Evolutionary conservation across 2,329 filamentous ascomycete genomes (phyloP).

Genomic region (Blumeria graminis): DNA sequence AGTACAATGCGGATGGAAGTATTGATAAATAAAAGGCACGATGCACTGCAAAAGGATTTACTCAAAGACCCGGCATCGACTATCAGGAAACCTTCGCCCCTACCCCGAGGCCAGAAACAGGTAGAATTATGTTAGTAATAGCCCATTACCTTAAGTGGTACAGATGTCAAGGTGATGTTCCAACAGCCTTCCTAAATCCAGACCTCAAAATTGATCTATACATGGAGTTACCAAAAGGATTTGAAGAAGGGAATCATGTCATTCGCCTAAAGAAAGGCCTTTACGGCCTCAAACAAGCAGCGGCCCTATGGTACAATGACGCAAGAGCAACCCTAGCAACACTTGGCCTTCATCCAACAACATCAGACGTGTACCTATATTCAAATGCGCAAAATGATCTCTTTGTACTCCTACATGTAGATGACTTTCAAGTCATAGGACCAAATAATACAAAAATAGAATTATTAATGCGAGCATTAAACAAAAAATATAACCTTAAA

Average conservation of each 20-base stretch:
- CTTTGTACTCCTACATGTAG: not conserved
- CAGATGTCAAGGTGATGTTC: not conserved
- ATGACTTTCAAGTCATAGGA: not conserved
- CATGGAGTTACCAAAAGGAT: not conserved
- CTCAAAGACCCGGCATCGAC: not conserved
- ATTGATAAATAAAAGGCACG: not conserved
- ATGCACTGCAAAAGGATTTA: not conserved
- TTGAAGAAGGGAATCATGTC: not conserved
- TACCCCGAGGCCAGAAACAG: not conserved
- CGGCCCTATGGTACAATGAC: not conserved
- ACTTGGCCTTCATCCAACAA: not conserved
- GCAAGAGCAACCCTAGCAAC: not conserved
- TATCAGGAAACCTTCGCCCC: not conserved
- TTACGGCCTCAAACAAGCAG: not conserved
- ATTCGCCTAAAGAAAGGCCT: not conserved
- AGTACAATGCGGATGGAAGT: not conserved
- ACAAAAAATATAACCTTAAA: not conserved
- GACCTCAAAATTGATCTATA: not conserved
- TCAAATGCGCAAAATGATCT: not conserved
- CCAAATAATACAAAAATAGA: not conserved
- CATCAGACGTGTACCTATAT: not conserved
- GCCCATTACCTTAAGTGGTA: not conserved
- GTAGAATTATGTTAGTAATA: not conserved
- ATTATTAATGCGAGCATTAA: not conserved
- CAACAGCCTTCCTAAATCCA: not conserved